Evolutionary conservation across 2,329 filamentous ascomycete species (phyloP).

Genomic region (Diaporthe citrichinensis): DNA sequence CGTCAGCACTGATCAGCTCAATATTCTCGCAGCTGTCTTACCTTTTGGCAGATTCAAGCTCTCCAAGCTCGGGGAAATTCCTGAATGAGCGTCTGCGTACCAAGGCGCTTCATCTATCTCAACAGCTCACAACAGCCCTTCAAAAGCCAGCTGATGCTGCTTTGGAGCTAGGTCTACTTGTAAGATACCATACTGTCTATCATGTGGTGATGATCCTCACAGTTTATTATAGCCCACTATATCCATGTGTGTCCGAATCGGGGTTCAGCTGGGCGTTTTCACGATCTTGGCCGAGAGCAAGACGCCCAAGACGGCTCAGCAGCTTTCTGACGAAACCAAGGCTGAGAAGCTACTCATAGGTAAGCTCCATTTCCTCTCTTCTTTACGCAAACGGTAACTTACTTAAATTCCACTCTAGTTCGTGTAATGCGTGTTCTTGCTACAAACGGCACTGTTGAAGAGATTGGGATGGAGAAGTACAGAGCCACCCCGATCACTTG

Average conservation of each 20-base stretch:
- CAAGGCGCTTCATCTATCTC: conserved; percentile 8
- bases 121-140: conserved; percentile 14
- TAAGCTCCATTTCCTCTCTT: not conserved
- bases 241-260: conserved; percentile 11
- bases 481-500: not conserved
- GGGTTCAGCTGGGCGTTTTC: conserved; percentile 9
- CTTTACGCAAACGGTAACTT: not conserved
- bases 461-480: conserved; percentile 2
- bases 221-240: not conserved
- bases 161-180: not conserved
- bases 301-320: not conserved
- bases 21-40: not conserved
- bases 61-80: not conserved
- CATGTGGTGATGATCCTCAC: not conserved
- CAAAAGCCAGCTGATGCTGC: conserved; percentile 15
- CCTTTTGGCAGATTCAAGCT: not conserved
- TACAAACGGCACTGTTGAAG: conserved; percentile 12
- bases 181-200: not conserved
- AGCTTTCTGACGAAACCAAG: not conserved
- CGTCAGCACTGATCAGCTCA: not conserved
- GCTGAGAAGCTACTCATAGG: conserved; percentile 4
- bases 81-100: not conserved
- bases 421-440: conserved; percentile 1
- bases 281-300: not conserved
- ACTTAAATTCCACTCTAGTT: not conserved